Evolutionary conservation across 306 rosid species (phyloP).

Genomic region (Quercus mongolica): DNA sequence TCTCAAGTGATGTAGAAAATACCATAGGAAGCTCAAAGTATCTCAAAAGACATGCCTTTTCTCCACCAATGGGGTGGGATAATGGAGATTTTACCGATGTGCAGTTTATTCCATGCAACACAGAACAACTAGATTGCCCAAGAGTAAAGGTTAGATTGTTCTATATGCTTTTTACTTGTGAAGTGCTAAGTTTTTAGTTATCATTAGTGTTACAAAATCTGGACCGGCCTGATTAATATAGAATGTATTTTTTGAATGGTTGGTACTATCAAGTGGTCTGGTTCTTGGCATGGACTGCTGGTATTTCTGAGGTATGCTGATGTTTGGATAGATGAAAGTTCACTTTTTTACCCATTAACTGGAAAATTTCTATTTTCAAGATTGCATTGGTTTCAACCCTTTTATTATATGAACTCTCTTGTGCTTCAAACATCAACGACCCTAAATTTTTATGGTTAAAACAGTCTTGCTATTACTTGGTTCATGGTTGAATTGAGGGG

Average conservation of each 20-base stretch:
- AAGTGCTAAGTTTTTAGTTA: not conserved
- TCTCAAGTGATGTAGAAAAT: slow-evolving; percentile 12
- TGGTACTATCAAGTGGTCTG: not conserved
- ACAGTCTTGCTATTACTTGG: not conserved
- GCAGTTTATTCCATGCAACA: slow-evolving; percentile 33
- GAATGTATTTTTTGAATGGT: not conserved
- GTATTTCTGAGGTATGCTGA: not conserved
- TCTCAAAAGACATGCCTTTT: slow-evolving; percentile 24
- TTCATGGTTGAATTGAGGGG: not conserved
- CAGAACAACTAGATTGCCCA: slow-evolving; percentile 20
- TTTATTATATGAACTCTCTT: too few species aligned
- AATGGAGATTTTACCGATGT: slow-evolving; percentile 22
- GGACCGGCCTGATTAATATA: not conserved
- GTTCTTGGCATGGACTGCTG: not conserved
- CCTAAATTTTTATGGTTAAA: too few species aligned
- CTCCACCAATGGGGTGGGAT: slow-evolving; percentile 35
- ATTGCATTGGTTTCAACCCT: too few species aligned
- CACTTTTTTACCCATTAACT: not conserved
- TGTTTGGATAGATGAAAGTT: not conserved
- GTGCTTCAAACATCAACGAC: too few species aligned
- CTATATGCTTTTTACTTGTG: not conserved
- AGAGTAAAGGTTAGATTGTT: slow-evolving; percentile 41
- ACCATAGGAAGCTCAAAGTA: slow-evolving; percentile 23
- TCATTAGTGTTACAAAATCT: not conserved
- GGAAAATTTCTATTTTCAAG: too few species aligned